Evolutionary conservation across 768 basidiomycete genomes (phyloP).

Genomic region (Rhizopogon vesiculosus): DNA sequence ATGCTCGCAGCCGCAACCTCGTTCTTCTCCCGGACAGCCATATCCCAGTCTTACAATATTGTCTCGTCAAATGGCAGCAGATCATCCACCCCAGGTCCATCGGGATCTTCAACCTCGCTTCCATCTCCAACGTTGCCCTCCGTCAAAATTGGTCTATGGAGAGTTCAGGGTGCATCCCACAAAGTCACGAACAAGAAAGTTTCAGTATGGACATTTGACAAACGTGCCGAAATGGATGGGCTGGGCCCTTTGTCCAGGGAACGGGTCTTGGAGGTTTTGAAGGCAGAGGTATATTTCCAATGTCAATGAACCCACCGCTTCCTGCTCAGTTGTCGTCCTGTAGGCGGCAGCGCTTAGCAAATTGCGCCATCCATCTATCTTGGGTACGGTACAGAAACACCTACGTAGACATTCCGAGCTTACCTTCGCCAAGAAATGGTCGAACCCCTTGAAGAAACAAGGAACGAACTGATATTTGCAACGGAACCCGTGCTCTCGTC

Average conservation of each 20-base stretch:
- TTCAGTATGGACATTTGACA: conserved; percentile 91
- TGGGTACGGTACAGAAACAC: conserved; percentile 47
- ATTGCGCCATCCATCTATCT: conserved; percentile 88
- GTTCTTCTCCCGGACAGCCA: conserved; percentile 76
- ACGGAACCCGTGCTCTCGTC: conserved; percentile 88
- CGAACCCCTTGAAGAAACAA: conserved; percentile 92
- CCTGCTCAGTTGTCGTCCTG: background rate
- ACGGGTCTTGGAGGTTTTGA: conserved; percentile 76
- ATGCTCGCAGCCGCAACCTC: conserved; percentile 84
- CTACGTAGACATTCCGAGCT: background rate
- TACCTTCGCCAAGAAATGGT: conserved; percentile 72
- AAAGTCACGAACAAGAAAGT: conserved; percentile 89
- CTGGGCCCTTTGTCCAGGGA: conserved; percentile 63
- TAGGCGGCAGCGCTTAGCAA: conserved; percentile 82
- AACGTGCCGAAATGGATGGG: conserved; percentile 72
- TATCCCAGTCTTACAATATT: conserved; percentile 76
- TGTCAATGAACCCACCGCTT: background rate
- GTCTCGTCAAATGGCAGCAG: conserved; percentile 35
- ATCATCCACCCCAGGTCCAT: conserved; percentile 31
- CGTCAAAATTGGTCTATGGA: conserved; percentile 83
- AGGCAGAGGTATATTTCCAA: conserved; percentile 66
- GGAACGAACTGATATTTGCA: conserved; percentile 86
- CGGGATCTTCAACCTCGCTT: conserved; percentile 28
- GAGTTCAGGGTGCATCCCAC: conserved; percentile 79
- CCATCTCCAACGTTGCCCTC: conserved; percentile 44